A percentile compares a stretch with the other conserved stretches of the same genome.
These are phyloP conservation scores for Dryadomyces quercus-mongolicae DNA, from an alignment of 2,329 filamentous ascomycete species.

Conservation along the genomic window DNA sequence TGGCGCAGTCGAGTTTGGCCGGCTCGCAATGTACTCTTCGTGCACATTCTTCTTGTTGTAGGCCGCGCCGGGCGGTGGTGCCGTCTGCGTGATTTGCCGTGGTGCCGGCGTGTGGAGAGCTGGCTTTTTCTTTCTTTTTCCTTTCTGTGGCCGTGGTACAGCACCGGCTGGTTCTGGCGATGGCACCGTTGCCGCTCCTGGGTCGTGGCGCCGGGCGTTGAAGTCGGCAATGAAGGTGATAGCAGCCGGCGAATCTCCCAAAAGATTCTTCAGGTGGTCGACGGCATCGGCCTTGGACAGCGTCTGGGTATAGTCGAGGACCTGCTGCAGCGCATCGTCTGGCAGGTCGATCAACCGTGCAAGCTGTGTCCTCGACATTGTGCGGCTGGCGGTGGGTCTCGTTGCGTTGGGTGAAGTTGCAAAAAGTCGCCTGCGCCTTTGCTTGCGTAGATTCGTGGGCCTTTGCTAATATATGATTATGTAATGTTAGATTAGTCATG, in stretches of 20 bases:
- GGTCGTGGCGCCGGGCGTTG: slow-evolving; percentile 51
- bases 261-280: slow-evolving; percentile 74
- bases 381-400: background rate
- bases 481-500: too few species aligned
- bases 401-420: slow-evolving; percentile 19
- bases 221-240: slow-evolving; percentile 72
- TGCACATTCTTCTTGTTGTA: slow-evolving; percentile 64
- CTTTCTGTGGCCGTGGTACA: slow-evolving; percentile 37
- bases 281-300: slow-evolving; percentile 67
- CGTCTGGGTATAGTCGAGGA: slow-evolving; percentile 69
- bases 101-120: slow-evolving; percentile 51
- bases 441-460: too few species aligned
- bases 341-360: slow-evolving; percentile 73
- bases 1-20: slow-evolving; percentile 20
- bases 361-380: slow-evolving; percentile 54
- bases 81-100: slow-evolving; percentile 51
- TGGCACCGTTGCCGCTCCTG: slow-evolving; percentile 13
- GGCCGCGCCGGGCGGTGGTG: slow-evolving; percentile 48
- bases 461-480: too few species aligned
- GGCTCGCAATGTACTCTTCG: slow-evolving; percentile 58
- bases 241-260: slow-evolving; percentile 71
- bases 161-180: slow-evolving; percentile 17
- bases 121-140: slow-evolving; percentile 45
- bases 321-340: slow-evolving; percentile 69
- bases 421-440: too few species aligned